phyloP scores from a whole-genome alignment of 2,329 filamentous ascomycete species.

The Endoconidiophora laricicola region DNA sequence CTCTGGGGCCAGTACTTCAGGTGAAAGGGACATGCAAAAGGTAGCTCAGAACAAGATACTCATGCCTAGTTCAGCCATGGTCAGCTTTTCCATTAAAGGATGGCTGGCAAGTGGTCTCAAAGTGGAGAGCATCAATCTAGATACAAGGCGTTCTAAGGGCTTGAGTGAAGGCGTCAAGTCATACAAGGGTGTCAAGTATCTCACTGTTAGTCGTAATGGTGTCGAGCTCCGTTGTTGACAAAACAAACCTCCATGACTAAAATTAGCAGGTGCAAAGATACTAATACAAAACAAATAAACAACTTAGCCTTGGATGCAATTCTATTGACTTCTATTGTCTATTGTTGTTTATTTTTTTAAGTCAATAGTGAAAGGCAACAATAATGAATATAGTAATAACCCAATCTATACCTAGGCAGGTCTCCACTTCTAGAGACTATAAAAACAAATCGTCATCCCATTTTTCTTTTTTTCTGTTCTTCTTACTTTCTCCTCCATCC shows the following conservation, averaged over 20 bases:
- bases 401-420: background rate
- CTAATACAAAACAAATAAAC: no score
- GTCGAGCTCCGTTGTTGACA: slow-evolving; percentile 43
- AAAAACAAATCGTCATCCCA: no score
- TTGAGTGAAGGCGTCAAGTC: slow-evolving; percentile 79
- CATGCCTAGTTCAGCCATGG: slow-evolving; percentile 63
- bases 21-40: slow-evolving; percentile 36
- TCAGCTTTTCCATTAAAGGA: slow-evolving; percentile 55
- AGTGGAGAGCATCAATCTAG: slow-evolving; percentile 49
- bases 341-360: no score
- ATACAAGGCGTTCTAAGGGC: slow-evolving; percentile 68
- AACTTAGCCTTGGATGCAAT: no score
- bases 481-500: no score
- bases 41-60: slow-evolving; percentile 54
- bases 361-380: no score
- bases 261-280: background rate
- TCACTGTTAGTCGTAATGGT: slow-evolving; percentile 56
- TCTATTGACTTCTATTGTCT: background rate
- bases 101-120: slow-evolving; percentile 52
- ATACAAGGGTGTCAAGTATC: slow-evolving; percentile 95
- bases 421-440: no score
- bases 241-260: no score
- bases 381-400: background rate
- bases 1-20: background rate
- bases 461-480: no score